A percentile compares a stretch with the other conserved stretches of the same genome.
Evolutionary conservation across 257 asterid genomes (phyloP).

Genomic region (Salvia rosmarinus): DNA sequence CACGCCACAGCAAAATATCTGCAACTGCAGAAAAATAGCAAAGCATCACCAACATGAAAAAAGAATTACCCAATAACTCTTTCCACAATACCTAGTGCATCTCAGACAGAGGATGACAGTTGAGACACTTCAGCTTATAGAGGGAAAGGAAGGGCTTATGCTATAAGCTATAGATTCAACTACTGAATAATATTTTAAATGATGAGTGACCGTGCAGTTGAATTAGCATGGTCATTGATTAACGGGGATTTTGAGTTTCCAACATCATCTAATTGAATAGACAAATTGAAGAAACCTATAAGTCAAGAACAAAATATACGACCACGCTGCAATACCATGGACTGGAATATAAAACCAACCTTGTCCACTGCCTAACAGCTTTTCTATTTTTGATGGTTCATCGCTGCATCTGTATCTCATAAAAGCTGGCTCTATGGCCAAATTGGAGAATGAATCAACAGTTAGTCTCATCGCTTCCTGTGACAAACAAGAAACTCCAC

Average conservation of each 20-base stretch:
- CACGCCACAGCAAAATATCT: constrained; percentile 93
- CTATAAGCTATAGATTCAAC: constrained; percentile 24
- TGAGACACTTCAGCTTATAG: constrained; percentile 23
- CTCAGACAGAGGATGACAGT: constrained; percentile 8
- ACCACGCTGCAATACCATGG: constrained; percentile 9
- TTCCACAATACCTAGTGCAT: constrained; percentile 17
- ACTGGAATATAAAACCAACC: constrained; percentile 47
- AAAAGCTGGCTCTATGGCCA: constrained; percentile 51
- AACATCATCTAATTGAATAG: constrained; percentile 20
- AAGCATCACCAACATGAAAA: constrained; percentile 36
- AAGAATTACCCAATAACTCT: background rate
- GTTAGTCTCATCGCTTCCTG: constrained; percentile 78
- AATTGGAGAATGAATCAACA: constrained; percentile 59
- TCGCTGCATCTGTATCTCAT: constrained; percentile 42
- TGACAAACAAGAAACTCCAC: constrained; percentile 35
- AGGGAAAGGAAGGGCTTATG: constrained; percentile 9
- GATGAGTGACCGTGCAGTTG: constrained; percentile 17
- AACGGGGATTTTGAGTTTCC: constrained; percentile 25
- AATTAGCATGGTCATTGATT: constrained; percentile 17
- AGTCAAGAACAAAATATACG: background rate
- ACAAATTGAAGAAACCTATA: constrained; percentile 28
- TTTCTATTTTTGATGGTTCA: constrained; percentile 70
- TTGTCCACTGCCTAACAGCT: constrained; percentile 74
- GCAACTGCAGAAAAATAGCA: constrained; percentile 68
- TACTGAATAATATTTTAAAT: constrained; percentile 22